Evolutionary conservation across 2,329 filamentous ascomycete species (phyloP), one percentile per base, ranked within the genome.

Genomic region (Aspergillus novoparasiticus): DNA sequence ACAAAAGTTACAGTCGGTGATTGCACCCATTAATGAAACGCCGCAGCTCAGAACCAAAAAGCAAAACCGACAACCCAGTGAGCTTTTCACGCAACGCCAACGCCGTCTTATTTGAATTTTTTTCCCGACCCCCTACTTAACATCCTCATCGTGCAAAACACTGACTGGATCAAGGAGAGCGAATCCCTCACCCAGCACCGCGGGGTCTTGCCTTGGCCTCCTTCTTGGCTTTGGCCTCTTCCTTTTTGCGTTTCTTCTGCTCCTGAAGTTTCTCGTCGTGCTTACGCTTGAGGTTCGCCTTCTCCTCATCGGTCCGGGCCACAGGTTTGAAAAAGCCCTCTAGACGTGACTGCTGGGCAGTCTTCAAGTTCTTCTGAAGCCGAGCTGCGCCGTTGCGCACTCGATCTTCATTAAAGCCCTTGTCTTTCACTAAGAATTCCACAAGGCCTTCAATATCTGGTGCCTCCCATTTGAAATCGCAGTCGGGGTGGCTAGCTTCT

Each of bases 311-410:
- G 0, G 94, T 93, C 83, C 94, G 96, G 65, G 93, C 91, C 19
- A 96, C 81, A 1, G 92, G 89, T 82, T 97, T 97, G 85, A 99
- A 99, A 83, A 99, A 99, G 0, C 95, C 95, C 75, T 98, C 94
- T 1, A 99, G 83, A 26, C 95, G 87, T 32, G 92, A 90, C 81
- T 99, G 95, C 78, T 98, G 95, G 32, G 90, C 90, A 56, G 86
- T 90, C 85, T 97, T 97, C 68, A 96, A 82, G 71, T 93, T 95
- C 86, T 98, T 99, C 76, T 91, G 87, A 62, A 99, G 81, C 61
- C 92, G 87, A 2, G 88, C 86, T 0, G 91, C 94, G 32, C 86
- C 94, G 50, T 85, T 87, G 43, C 94, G 87, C 10, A 99, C 95
- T 21, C 95, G 87, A 75, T 99, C 95, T 76, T 99, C 96, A 34